Base-by-base conservation (phyloP, 1,284 basidiomycete genomes). In the Pholiota adiposa region DNA sequence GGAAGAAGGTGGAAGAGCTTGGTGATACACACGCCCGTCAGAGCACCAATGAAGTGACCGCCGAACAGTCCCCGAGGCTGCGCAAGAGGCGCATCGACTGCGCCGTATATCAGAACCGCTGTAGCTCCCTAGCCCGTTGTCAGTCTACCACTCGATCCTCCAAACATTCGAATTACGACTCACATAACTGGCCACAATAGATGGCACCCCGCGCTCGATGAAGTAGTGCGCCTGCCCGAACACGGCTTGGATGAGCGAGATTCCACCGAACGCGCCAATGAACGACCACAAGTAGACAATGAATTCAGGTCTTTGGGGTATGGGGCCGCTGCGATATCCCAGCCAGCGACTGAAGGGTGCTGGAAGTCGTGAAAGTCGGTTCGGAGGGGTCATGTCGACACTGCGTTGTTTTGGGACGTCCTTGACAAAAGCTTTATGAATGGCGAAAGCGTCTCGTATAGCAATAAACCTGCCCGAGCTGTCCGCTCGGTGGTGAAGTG, bases 41-140 rank as follows among this genome's bases (percentile, higher is more conserved):
- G 67, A 0, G 83, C 83, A 14, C 79, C 78, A n/a, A 86, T 60
- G 65, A 86, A 79, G 62, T 87, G 85, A 0, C 85, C 85, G 1
- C 81, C 80, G 31, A 89, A 56, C 14, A 88, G 73, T 11, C 83
- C 75, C n/a, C 85, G 77, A 9, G 88, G 86, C 27, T 89, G 87
- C 0, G 85, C 80, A 34, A 88, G 72, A 2, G 87, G 87, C 1
- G 79, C 76, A 36, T 89, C 85, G 36, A 86, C 79, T 1, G 81
- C 79, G 12, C 83, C 85, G 61, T 84, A 89, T 19, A 83, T 74
- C 25, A 90, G 74, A 2, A 87, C 83, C 9, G 85, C 85, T 4
- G 81, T 81, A 14, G 87, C 87, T 19, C 85, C 86, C 83, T 85
- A 68, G 1, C 9, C 11, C n/a, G 25, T n/a, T 7, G 23, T 36